These are phyloP conservation scores for Schizonepeta tenuifolia DNA, from an alignment of 257 asterid genomes.

Conservation along the genomic window DNA sequence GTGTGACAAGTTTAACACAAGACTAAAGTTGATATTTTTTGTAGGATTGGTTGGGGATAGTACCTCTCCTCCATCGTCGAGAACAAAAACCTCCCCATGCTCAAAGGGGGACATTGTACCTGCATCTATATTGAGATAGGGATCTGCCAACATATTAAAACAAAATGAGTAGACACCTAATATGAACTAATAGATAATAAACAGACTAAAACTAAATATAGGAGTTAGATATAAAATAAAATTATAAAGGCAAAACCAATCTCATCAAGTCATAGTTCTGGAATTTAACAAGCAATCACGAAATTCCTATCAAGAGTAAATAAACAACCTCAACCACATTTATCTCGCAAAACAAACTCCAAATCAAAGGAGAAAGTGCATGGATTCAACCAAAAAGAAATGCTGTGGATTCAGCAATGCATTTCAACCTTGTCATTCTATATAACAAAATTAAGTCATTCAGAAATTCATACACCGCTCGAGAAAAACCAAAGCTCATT, in stretches of 20 bases:
- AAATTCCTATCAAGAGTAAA: too few relatives aligned
- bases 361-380: conserved; percentile 10
- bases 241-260: background rate
- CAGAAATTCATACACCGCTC: background rate
- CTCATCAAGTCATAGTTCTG: background rate
- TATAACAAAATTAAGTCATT: background rate
- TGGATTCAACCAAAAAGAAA: background rate
- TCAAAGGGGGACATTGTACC: conserved; percentile 99
- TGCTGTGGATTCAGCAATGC: background rate
- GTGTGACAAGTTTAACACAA: background rate
- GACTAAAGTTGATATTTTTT: background rate
- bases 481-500: conserved; percentile 3
- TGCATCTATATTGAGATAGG: conserved; percentile 92
- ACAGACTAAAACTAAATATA: background rate
- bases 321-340: background rate
- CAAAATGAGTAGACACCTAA: background rate
- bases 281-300: background rate
- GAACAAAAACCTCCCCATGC: conserved; percentile 98
- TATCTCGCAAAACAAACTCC: background rate
- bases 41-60: conserved; percentile 12
- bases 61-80: conserved; percentile 99
- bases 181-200: background rate
- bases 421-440: background rate
- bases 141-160: conserved; percentile 60
- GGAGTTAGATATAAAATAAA: background rate